Evolutionary conservation across 495 filamentous ascomycete species (phyloP), one percentile per base, ranked within the genome.

Genomic region (Alectoria sarmentosa): DNA sequence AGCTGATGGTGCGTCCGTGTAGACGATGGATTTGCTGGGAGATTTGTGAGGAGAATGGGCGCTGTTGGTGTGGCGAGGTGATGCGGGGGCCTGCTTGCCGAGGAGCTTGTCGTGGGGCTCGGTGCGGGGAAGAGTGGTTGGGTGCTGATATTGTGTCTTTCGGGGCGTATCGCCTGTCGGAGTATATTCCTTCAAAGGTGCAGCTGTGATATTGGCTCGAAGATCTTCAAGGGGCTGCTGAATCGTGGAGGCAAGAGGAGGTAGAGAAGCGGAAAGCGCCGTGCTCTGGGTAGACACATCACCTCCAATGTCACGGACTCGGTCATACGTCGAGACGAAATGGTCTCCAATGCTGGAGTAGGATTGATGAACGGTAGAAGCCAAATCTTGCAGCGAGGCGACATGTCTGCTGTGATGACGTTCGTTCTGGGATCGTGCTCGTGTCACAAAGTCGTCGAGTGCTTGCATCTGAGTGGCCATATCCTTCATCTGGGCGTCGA

Each of bases 391-490:
- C 9, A 96, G 73, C 3, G 86, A 89, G 9, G 74, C 69, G 5
- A 83, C 70, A 66, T 94, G 87, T 44, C 79, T 81, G 39, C 85
- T 78, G 68, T 91, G 85, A 73, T 94, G 91, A 15, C 76, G 73
- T 46, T 88, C 83, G 71, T 97, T 97, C 67, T 94, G 88, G 9
- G 83, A 87, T 62, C 87, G 85, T 19, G 95, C 91, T 54, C 89
- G 88, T 36, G 89, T 80, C 41, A 97, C 90, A 67, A 96, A 96
- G 65, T 91, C 89, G 75, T 96, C 94, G 9, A 98, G 80, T 10
- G 90, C 88, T 67, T 83, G 83, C 84, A 98, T 93, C 75, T 98
- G 91, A 11, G 79, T 80, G 63, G 89, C 87, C 76, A 98, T 88
- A 64, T 95, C 87, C 46, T 81, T 82, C 77, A 96, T 88, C 74